Evolutionary conservation across 441 rosid genomes (phyloP), one percentile per base, ranked within the genome.

Genomic region (Geranium incanum): DNA sequence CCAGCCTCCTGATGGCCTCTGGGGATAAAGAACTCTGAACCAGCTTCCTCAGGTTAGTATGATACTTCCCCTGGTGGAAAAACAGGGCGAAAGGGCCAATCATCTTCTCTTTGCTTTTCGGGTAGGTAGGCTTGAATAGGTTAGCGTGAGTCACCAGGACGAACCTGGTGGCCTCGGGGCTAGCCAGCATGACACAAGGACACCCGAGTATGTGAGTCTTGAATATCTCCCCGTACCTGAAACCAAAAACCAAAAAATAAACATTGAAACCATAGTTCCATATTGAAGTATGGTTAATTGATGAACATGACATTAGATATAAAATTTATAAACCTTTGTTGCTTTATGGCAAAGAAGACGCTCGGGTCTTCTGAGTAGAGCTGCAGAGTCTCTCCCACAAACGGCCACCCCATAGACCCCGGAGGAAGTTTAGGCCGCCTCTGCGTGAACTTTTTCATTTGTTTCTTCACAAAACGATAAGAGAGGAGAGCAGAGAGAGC

Each of bases 91-190:
- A 78, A 8, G 91, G 89, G 60, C 99, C 99, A 15, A 95, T 92
- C 36, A 95, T 71, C 78, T 73, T 82, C 85, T 90, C 97, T 81
- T 95, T 95, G 86, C 97, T 87, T 71, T 80, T 90, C 0, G 99
- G 99, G 76, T 92, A 95, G 6, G 95, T 90, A 18, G 99, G 99
- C 82, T 84, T 90, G 92, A 92, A 95, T 86, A 92, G 72, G 75
- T 87, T 85, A 23, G 96, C 89, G 71, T 88, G 84, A 36, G 90
- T 89, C 75, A 88, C 96, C 67, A 94, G 80, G 69, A 94, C 97
- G 75, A 92, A 90, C 72, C 80, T 79, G 11, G 94, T 91, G 0
- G 97, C 99, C 79, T 90, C 97, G 0, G 92, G 97, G 65, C 92
- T 89, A 21, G 89, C 88, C 70, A 92, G 67, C 97, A 94, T 87